phyloP scores from a whole-genome alignment of 2,329 filamentous ascomycete species.

The Colletotrichum melonis region DNA sequence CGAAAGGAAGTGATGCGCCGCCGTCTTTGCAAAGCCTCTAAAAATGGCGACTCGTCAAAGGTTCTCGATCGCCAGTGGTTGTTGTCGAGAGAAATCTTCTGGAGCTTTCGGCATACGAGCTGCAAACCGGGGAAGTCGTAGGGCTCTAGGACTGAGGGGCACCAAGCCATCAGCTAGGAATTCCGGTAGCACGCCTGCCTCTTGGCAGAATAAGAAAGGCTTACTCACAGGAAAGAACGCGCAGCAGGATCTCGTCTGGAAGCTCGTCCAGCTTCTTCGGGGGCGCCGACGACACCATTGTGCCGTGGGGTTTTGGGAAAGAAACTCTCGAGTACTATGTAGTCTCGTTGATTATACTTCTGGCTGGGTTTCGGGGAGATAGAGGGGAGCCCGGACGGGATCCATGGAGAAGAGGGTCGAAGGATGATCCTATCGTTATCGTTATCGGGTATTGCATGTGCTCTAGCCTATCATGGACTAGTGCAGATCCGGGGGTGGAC shows the following conservation, averaged over 20 bases:
- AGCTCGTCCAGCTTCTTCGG: conserved; percentile 59
- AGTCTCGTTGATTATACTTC: conserved; percentile 2
- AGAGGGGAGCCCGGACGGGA: conserved; percentile 27
- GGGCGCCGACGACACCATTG: conserved; percentile 36
- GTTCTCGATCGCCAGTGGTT: conserved; percentile 81
- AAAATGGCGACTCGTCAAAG: conserved; percentile 76
- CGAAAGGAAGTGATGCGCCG: conserved; percentile 46
- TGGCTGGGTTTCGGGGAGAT: conserved; percentile 18
- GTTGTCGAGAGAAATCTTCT: conserved; percentile 77
- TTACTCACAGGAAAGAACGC: conserved; percentile 58
- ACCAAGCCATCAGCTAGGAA: conserved; percentile 26
- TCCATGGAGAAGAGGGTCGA: conserved; percentile 31
- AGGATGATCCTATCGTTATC: conserved; percentile 35
- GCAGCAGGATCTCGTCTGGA: conserved; percentile 72
- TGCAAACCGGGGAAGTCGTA: conserved; percentile 75
- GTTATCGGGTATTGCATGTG: conserved; percentile 19
- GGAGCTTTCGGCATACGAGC: conserved; percentile 74
- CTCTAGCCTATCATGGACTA: conserved; percentile 10
- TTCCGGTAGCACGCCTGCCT: background rate
- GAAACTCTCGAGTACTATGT: background rate
- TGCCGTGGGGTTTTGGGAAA: conserved; percentile 25
- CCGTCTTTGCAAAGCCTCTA: conserved; percentile 69
- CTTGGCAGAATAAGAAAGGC: conserved; percentile 6
- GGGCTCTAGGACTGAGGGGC: conserved; percentile 68
- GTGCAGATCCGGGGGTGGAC: conserved; percentile 36